These are phyloP conservation scores for Xenoacremonium recifei DNA, from an alignment of 2,329 filamentous ascomycete species.

Conservation along the genomic window DNA sequence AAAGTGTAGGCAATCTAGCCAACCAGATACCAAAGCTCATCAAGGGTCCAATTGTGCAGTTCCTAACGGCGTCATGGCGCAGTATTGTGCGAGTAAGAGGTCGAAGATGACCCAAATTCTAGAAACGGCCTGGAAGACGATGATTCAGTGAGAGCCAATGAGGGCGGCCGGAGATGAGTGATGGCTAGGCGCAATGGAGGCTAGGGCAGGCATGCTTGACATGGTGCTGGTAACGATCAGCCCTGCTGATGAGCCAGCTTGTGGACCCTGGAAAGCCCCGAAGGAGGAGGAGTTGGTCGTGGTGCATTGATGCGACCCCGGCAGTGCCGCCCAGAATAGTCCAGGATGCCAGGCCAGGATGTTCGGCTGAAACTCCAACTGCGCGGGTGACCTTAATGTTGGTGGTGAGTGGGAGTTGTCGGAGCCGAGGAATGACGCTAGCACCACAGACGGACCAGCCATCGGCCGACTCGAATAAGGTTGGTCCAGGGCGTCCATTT, in stretches of 20 bases:
- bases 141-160: neutral
- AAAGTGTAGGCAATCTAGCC: too few relatives aligned
- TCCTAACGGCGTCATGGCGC: neutral
- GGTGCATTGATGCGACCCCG: too few relatives aligned
- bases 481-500: too few relatives aligned
- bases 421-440: neutral
- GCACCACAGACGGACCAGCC: conserved; percentile 3
- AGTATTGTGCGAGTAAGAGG: neutral
- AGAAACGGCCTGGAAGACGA: neutral
- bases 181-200: neutral
- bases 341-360: too few relatives aligned
- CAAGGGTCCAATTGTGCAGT: too few relatives aligned
- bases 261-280: too few relatives aligned
- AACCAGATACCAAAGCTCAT: too few relatives aligned
- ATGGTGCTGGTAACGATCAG: neutral
- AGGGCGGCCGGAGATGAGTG: neutral
- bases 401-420: too few relatives aligned
- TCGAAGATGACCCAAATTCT: neutral
- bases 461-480: conserved; percentile 21
- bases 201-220: neutral
- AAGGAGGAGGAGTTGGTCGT: too few relatives aligned
- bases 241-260: neutral
- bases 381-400: too few relatives aligned
- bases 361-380: neutral
- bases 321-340: too few relatives aligned